Evolutionary conservation across 1,284 basidiomycete species (phyloP), one percentile per base, ranked within the genome.

Genomic region (Naganishia sp.): DNA sequence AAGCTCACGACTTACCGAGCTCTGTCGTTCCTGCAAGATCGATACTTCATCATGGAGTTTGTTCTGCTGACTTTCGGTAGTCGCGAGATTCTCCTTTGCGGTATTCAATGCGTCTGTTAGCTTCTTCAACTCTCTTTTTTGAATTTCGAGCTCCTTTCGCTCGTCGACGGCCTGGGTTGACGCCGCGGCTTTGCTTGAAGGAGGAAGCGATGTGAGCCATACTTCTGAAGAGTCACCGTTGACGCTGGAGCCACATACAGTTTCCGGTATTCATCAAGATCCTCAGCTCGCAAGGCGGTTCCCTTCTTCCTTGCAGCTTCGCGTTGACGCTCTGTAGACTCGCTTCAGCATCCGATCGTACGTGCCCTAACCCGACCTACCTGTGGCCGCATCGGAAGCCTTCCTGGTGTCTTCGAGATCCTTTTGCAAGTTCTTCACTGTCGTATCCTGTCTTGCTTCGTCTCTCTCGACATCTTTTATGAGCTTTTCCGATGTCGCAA

Each of bases 201-300:
- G 23, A 32, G n/a, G 55, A 46, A 35, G 17, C 10, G 28, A 51
- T 50, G 45, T 63, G 68, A 47, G 28, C 13, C 32, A 50, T 7
- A 58, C 15, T 42, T 41, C 10, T 17, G 11, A 39, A 57, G 11
- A 18, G 2, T 15, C 4, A 31, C n/a, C 3, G 17, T n/a, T 2
- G 17, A 18, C 2, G 45, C 35, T 39, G 11, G 3, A 46, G 23
- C 21, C n/a, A 75, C 88, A 72, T 69, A 93, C 90, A 96, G 81
- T 74, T 84, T 81, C 45, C 89, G 88, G 78, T 99, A 99, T 74
- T 96, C 90, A 54, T 89, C 87, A 11, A 98, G 81, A 72, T 89
- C 91, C 64, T 90, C 88, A 73, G 91, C 88, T 66, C 86, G 90
- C 4, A 99, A 81, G 0, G 89, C 87, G 50, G 91, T 81, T 53